Base-by-base conservation (phyloP, 345 rosid species). In the Euclidium syriacum region DNA sequence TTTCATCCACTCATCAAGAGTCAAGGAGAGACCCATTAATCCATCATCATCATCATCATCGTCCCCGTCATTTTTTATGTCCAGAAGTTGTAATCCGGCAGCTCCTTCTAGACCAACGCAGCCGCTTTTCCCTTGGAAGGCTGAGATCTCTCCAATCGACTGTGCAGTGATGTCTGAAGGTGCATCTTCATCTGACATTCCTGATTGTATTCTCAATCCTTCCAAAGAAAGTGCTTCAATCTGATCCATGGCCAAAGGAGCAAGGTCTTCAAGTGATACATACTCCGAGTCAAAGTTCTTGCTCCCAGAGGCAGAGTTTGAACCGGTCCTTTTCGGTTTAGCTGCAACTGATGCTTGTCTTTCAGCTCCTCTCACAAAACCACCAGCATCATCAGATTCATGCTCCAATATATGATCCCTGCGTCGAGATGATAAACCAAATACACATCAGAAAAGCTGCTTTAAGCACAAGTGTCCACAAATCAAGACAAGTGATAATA, bases 171-270 rank as follows among this genome's bases (percentile, higher is more conserved):
- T 85, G 72, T 86, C 86, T 43, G 92, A 71, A 53, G 95, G 83
- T 24, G 98, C 85, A 55, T 83, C 86, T 62, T 58, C 83, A 27
- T 77, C 84, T 12, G 87, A 78, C 95, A 90, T 79, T 72, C 92
- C 96, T 40, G 96, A 85, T 67, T 88, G 96, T 74, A 86, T 85
- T 78, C 89, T 86, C 76, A 92, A 75, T 42, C 98, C 98, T 75
- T 92, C 98, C 65, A 92, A 75, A 25, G 96, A 83, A 69, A 92
- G 95, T 36, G 95, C 95, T 82, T 92, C 98, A 53, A 92, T 86
- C 81, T 92, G 91, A 75, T 88, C 89, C 91, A 92, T 82, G 51
- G 98, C 98, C 78, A 92, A 74, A 52, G 96, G 98, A 65, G 98
- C 98, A 52, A 92, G 89, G 71, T 92, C 91, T 76, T 92, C 98